Evolutionary conservation across 331 rosid genomes (phyloP), one percentile per base, ranked within the genome.

Genomic region (Arachis monticola): DNA sequence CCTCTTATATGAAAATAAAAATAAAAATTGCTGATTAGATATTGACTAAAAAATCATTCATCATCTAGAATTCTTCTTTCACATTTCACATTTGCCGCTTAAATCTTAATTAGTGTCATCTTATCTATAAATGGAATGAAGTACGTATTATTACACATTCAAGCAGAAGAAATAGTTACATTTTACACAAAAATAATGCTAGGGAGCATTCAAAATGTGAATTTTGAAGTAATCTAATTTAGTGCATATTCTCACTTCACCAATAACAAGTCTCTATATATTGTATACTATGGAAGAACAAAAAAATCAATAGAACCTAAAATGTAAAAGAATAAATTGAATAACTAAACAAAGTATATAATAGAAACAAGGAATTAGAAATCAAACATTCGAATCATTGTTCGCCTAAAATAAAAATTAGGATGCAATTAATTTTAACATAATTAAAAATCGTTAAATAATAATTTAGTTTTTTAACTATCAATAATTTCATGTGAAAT

Each of bases 301-400:
- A 35, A 35, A 35, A 35, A 42, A 5, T 2, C 10, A 62, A 58
- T 11, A 12, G 45, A 27, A 45, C 46, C 30, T 12, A 70, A 57
- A 81, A 70, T 35, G 40, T 2, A 35, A 35, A 44, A 48, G 32
- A 73, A 38, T 45, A 51, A 50, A 46, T 42, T 22, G 73, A 46
- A 35, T 59, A 60, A 61, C 40, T 35, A 22, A 0, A 22, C 27
- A 22, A 22, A 22, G 27, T 22, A 22, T 11, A 17, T 56, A 70
- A 65, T 44, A 45, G 32, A 22, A 72, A 6, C 41, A 60, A 71
- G 32, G 14, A 44, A 47, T 35, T 69, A 67, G 48, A 69, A 74
- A 46, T 8, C 64, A 70, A 70, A 71, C 46, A 64, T 57, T 56
- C 51, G 57, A 40, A 64, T 46, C 50, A 14, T 12, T 41, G 45